Evolutionary conservation across 176 grass and related monocot genomes (phyloP).

Genomic region (Juncus inflexus): DNA sequence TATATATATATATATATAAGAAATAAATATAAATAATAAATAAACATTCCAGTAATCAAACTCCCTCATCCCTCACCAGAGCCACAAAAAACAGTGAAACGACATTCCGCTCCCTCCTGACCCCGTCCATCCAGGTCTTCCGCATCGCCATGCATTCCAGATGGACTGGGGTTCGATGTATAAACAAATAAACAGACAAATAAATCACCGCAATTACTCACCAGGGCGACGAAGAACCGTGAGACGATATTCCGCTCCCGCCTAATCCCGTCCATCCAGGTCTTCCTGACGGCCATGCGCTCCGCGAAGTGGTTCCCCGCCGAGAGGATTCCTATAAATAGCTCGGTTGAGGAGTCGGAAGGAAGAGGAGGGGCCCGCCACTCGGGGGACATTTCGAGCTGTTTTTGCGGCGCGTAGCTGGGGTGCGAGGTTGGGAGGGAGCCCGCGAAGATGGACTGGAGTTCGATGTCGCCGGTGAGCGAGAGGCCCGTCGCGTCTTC

Average conservation of each 20-base stretch:
- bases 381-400: slow-evolving; percentile 64
- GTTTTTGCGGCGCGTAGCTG: slow-evolving; percentile 72
- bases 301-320: slow-evolving; percentile 96
- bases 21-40: too few species aligned
- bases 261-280: slow-evolving; percentile 80
- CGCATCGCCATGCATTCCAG: too few species aligned
- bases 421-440: slow-evolving; percentile 78
- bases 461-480: slow-evolving; percentile 77
- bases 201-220: slow-evolving; percentile 30
- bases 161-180: not conserved
- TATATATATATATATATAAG: too few species aligned
- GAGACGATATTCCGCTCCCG: slow-evolving; percentile 57
- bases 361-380: slow-evolving; percentile 73
- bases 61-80: too few species aligned
- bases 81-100: too few species aligned
- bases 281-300: slow-evolving; percentile 91
- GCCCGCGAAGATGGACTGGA: slow-evolving; percentile 78
- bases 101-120: too few species aligned
- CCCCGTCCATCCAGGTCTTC: too few species aligned
- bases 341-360: slow-evolving; percentile 44
- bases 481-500: slow-evolving; percentile 97
- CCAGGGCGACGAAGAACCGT: slow-evolving; percentile 96
- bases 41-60: too few species aligned
- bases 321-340: slow-evolving; percentile 96
- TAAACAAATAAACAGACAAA: not conserved